Evolutionary conservation across 2,329 filamentous ascomycete genomes (phyloP).

Genomic region (Plenodomus lindquistii): DNA sequence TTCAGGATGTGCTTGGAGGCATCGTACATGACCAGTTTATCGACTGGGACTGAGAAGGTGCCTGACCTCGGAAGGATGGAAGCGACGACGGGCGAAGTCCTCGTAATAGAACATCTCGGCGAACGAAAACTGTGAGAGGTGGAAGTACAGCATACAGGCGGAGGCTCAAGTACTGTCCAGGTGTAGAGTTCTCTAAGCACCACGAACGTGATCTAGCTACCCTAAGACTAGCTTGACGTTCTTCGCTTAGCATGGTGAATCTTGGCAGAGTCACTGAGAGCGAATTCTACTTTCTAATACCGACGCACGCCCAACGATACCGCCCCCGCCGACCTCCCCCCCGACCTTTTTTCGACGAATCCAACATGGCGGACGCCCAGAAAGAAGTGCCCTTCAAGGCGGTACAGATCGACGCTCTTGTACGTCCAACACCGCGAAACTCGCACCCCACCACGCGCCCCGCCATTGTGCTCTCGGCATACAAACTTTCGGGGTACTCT

Average conservation of each 20-base stretch:
- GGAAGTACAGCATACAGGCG: too few species aligned
- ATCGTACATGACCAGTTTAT: constrained; percentile 9
- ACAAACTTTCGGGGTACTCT: not conserved
- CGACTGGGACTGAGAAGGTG: not conserved
- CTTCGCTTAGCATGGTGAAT: constrained; percentile 22
- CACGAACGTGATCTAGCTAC: constrained; percentile 2
- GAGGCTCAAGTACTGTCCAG: too few species aligned
- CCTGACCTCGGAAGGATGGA: not conserved
- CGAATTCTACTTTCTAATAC: constrained; percentile 21
- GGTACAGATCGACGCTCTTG: constrained; percentile 93
- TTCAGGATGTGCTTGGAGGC: constrained; percentile 6
- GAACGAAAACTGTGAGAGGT: not conserved
- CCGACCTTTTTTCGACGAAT: constrained; percentile 13
- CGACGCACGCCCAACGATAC: constrained; percentile 23
- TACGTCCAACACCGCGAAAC: constrained; percentile 56
- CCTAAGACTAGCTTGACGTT: constrained; percentile 10
- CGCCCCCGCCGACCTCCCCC: constrained; percentile 16
- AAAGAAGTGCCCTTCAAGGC: constrained; percentile 68
- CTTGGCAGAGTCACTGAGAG: constrained; percentile 23
- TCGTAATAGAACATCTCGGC: not conserved
- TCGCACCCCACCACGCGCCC: constrained; percentile 35
- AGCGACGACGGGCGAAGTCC: not conserved
- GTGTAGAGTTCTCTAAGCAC: too few species aligned
- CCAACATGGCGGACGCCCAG: constrained; percentile 41
- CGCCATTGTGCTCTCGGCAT: constrained; percentile 25